Conservation (phyloP, 306 rosid genomes). For the Phaseolus lunatus region DNA sequence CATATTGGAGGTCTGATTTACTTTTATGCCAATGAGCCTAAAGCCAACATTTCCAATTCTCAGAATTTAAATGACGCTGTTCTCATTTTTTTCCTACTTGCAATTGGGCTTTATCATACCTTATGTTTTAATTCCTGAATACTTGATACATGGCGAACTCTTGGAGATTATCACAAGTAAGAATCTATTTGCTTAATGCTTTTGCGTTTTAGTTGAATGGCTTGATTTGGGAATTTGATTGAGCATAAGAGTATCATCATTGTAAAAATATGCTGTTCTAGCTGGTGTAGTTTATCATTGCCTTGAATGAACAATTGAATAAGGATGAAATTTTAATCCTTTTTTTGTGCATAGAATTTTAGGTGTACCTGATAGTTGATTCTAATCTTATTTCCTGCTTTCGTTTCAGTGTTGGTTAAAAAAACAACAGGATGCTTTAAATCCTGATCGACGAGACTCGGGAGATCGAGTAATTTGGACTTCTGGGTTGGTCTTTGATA, state of each 20-base stretch:
- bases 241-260: constrained; percentile 5
- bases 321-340: not conserved
- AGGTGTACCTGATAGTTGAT: constrained; percentile 1
- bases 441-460: constrained; percentile 66
- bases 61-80: not conserved
- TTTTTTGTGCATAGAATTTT: constrained; percentile 14
- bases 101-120: not conserved
- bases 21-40: constrained; percentile 1
- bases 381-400: constrained; percentile 32
- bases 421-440: constrained; percentile 73
- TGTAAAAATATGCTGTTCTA: constrained; percentile 21
- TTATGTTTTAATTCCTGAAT: constrained; percentile 14
- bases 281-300: constrained; percentile 16
- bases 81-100: not conserved
- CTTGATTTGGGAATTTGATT: constrained; percentile 17
- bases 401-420: constrained; percentile 89
- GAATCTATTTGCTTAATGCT: constrained; percentile 9
- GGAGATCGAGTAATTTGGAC: constrained; percentile 77
- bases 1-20: not conserved
- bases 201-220: constrained; percentile 18
- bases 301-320: constrained; percentile 23
- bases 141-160: too few species aligned
- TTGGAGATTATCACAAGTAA: not conserved
- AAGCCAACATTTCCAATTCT: not conserved
- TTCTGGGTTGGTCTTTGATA: constrained; percentile 83